Evolutionary conservation across 768 basidiomycete genomes (phyloP).

Genomic region (Tephrocybe sp.): DNA sequence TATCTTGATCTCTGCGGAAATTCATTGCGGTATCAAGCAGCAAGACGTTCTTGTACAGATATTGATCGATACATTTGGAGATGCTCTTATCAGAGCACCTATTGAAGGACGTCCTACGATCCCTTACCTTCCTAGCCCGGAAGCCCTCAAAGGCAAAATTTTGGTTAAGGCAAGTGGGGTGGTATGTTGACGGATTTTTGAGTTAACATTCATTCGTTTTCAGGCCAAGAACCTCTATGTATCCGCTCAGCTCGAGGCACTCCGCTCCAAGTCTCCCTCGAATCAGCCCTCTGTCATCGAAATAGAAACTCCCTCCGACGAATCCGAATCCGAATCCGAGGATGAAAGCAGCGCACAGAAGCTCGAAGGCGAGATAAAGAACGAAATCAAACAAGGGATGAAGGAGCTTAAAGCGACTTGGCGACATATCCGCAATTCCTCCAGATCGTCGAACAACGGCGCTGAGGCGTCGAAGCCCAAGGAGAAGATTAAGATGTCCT

Average conservation of each 20-base stretch:
- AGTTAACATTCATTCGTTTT: background rate
- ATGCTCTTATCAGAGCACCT: conserved; percentile 35
- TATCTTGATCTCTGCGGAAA: conserved; percentile 89
- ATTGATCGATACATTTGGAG: conserved; percentile 54
- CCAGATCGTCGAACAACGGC: background rate
- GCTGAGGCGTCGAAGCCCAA: conserved; percentile 31
- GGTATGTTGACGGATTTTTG: background rate
- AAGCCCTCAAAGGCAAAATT: conserved; percentile 74
- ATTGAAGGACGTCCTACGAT: conserved; percentile 43
- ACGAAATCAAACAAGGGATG: conserved; percentile 17
- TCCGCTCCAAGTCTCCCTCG: conserved; percentile 28
- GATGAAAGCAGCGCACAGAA: conserved; percentile 8
- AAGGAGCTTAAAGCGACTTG: conserved; percentile 23
- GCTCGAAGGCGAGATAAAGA: conserved; percentile 13
- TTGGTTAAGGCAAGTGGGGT: conserved; percentile 65
- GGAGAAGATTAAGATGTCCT: conserved; percentile 62
- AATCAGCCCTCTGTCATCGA: conserved; percentile 19
- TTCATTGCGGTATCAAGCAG: conserved; percentile 77
- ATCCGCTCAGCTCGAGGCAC: conserved; percentile 53
- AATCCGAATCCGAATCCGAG: conserved; percentile 20
- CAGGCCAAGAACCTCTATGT: conserved; percentile 75
- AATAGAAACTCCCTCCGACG: conserved; percentile 21
- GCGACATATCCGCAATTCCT: conserved; percentile 20
- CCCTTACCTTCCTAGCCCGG: conserved; percentile 77
- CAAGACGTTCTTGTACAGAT: conserved; percentile 79